phyloP scores from a whole-genome alignment of 2,329 filamentous ascomycete genomes.

The Ophiostoma triangulosporum region DNA sequence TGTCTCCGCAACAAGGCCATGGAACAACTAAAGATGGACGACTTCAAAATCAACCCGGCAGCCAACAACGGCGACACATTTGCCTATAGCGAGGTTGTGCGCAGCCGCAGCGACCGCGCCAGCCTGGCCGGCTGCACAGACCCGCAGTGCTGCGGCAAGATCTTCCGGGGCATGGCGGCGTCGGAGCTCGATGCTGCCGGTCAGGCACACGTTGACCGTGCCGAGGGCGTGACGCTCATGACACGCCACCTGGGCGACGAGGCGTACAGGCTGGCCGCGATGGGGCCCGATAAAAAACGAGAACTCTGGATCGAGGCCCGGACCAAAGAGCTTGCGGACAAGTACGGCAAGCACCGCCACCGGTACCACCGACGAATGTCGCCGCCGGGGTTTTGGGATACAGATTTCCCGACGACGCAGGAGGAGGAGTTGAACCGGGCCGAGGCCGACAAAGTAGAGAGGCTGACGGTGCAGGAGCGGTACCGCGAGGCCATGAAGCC shows the following conservation, averaged over 20 bases:
- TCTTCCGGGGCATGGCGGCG: constrained; percentile 53
- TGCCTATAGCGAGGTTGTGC: constrained; percentile 63
- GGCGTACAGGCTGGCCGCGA: constrained; percentile 42
- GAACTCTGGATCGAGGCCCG: constrained; percentile 64
- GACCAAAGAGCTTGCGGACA: constrained; percentile 57
- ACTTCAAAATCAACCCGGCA: constrained; percentile 72
- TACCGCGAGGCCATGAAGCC: constrained; percentile 70
- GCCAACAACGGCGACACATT: constrained; percentile 58
- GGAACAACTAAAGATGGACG: constrained; percentile 44
- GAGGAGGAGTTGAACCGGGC: constrained; percentile 53
- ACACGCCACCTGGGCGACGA: constrained; percentile 44
- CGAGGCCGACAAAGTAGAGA: constrained; percentile 50
- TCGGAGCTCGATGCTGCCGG: constrained; percentile 29
- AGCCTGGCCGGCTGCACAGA: constrained; percentile 63
- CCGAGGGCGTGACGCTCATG: constrained; percentile 35
- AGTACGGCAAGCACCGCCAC: constrained; percentile 64
- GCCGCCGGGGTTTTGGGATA: constrained; percentile 81
- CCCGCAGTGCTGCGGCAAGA: constrained; percentile 60
- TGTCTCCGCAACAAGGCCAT: constrained; percentile 44
- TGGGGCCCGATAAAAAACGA: constrained; percentile 47
- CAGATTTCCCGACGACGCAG: constrained; percentile 82
- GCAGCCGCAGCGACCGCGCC: constrained; percentile 53
- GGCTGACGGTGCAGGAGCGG: constrained; percentile 53
- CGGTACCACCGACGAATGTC: constrained; percentile 56
- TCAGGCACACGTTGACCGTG: constrained; percentile 20